Percentiles rank a stretch among this genome's conserved stretches.
phyloP scores from a whole-genome alignment of 2,329 filamentous ascomycete species.

The Alternaria longipes region DNA sequence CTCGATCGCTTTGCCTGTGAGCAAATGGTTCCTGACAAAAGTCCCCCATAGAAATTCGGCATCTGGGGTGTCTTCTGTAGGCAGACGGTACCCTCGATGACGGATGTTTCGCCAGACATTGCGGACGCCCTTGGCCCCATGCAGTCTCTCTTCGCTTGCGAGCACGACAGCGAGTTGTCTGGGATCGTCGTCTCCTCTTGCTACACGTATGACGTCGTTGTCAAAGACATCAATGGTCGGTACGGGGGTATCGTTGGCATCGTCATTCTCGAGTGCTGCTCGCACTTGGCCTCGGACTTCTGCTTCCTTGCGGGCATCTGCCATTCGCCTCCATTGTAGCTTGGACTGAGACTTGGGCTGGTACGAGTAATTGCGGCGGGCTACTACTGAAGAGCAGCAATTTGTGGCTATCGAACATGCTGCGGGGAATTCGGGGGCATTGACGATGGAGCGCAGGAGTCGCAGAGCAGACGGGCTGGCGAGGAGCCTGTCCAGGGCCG shows the following conservation, averaged over 20 bases:
- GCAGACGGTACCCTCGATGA: conserved; percentile 51
- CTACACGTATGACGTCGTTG: conserved; percentile 2
- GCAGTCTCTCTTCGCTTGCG: conserved; percentile 51
- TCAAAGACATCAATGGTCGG: conserved; percentile 3
- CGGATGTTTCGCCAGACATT: conserved; percentile 56
- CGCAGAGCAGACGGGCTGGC: conserved; percentile 55
- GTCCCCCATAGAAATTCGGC: conserved; percentile 58
- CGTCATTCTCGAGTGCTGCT: conserved; percentile 18
- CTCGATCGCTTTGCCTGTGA: conserved; percentile 51
- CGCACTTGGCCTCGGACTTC: conserved; percentile 18
- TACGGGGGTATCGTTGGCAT: conserved; percentile 5
- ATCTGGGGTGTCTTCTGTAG: conserved; percentile 47
- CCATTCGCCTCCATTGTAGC: conserved; percentile 29
- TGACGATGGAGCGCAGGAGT: conserved; percentile 49
- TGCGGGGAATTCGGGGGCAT: conserved; percentile 32
- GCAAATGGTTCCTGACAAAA: conserved; percentile 51
- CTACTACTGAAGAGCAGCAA: conserved; percentile 27
- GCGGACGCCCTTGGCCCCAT: conserved; percentile 54
- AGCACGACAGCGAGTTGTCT: conserved; percentile 53
- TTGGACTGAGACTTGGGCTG: background rate
- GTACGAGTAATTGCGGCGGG: conserved; percentile 27
- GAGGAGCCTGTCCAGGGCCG: conserved; percentile 57
- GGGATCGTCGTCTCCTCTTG: conserved; percentile 3
- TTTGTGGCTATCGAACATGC: conserved; percentile 24
- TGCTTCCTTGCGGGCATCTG: conserved; percentile 12